phyloP scores from a whole-genome alignment of 495 filamentous ascomycete genomes.

The Hypoxylon crocopeplum region DNA sequence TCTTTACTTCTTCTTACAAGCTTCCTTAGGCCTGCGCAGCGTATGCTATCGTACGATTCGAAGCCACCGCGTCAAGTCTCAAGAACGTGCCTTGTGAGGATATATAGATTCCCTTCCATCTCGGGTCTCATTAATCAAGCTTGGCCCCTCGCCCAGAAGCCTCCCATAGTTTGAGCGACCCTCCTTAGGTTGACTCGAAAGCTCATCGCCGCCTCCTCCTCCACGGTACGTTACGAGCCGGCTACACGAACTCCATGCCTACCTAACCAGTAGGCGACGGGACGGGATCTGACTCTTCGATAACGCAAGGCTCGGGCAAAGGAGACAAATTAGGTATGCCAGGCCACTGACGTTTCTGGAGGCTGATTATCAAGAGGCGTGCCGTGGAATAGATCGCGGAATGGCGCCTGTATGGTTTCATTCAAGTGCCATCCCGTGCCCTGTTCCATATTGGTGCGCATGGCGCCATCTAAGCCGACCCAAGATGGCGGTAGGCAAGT shows the following conservation, averaged over 20 bases:
- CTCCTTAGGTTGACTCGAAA: constrained; percentile 14
- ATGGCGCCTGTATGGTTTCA: constrained; percentile 24
- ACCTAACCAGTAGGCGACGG: constrained; percentile 5
- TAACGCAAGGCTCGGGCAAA: constrained; percentile 16
- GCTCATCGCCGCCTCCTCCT: neutral
- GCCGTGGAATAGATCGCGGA: constrained; percentile 1
- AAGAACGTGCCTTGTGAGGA: constrained; percentile 13
- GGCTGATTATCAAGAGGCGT: constrained; percentile 27
- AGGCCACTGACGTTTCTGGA: constrained; percentile 14
- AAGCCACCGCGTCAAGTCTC: constrained; percentile 29
- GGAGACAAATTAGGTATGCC: constrained; percentile 33
- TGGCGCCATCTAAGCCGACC: constrained; percentile 35
- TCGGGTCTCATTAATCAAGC: constrained; percentile 10
- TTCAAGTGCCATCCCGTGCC: constrained; percentile 20
- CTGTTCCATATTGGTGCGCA: constrained; percentile 37
- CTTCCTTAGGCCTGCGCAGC: constrained; percentile 20
- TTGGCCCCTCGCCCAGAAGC: constrained; percentile 3
- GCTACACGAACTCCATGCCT: constrained; percentile 11
- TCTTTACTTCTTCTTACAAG: constrained; percentile 29
- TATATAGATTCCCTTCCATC: constrained; percentile 39
- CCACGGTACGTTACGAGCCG: constrained; percentile 10
- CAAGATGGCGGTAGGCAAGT: constrained; percentile 38
- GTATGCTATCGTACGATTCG: constrained; percentile 34
- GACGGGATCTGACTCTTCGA: constrained; percentile 8
- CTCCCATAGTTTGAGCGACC: constrained; percentile 14